A percentile compares a stretch with the other conserved stretches of the same genome.
phyloP scores from a whole-genome alignment of 169 alveolate species.

The Eimeria praecox region DNA sequence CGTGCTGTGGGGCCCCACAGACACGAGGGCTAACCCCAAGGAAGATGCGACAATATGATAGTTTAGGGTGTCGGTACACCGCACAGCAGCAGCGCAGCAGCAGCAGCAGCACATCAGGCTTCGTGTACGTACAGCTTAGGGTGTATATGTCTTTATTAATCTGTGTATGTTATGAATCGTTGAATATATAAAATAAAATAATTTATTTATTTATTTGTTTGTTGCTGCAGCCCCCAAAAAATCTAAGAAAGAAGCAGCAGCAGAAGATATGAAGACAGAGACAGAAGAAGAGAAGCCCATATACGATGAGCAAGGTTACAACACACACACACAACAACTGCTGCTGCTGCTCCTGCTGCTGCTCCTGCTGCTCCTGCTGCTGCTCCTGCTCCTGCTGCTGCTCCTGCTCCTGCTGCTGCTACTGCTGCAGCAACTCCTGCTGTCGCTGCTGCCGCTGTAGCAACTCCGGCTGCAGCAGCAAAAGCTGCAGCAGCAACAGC shows the following conservation, averaged over 20 bases:
- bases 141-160: no score
- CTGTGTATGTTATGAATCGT: neutral
- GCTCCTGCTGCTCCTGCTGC: neutral
- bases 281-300: neutral
- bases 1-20: no score
- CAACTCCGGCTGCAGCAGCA: no score
- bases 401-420: neutral
- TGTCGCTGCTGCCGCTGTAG: no score
- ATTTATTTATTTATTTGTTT: neutral
- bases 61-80: neutral
- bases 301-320: neutral
- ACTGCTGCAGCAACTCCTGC: constrained; percentile 5
- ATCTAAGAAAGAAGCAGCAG: neutral
- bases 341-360: neutral
- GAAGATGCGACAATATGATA: no score
- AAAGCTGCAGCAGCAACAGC: no score
- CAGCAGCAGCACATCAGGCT: no score
- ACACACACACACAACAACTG: neutral
- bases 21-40: no score
- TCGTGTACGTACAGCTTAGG: no score
- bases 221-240: neutral
- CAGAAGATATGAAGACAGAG: neutral
- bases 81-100: neutral
- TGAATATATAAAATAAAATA: no score
- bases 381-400: neutral